Evolutionary conservation across 768 basidiomycete species (phyloP).

Genomic region (Macrocybe gigantea): DNA sequence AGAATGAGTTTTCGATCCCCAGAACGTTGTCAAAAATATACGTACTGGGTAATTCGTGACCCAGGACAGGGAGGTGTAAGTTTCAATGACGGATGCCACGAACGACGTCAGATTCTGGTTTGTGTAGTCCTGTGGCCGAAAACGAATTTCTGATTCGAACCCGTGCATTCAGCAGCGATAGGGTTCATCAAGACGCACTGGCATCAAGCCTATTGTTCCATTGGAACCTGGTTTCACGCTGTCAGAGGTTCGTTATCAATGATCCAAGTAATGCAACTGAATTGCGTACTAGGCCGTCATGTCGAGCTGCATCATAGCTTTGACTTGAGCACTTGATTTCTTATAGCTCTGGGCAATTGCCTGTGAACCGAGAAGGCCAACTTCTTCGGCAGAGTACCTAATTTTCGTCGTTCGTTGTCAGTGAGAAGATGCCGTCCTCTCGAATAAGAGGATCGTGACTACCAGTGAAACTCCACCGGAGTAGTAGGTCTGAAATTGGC

Average conservation of each 20-base stretch:
- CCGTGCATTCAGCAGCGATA: too few relatives aligned
- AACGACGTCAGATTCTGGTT: constrained; percentile 34
- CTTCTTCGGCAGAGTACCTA: constrained; percentile 34
- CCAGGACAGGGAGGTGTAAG: constrained; percentile 31
- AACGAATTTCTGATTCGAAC: too few relatives aligned
- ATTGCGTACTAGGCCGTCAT: constrained; percentile 30
- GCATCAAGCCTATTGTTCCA: constrained; percentile 33
- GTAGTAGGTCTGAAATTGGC: constrained; percentile 33
- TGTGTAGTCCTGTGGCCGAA: constrained; percentile 22
- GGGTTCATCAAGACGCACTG: too few relatives aligned
- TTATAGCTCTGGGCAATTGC: constrained; percentile 42
- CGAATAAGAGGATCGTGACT: constrained; percentile 2
- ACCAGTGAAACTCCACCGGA: constrained; percentile 46
- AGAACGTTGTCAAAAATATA: background rate
- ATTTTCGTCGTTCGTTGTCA: too few relatives aligned
- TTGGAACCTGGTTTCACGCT: constrained; percentile 43
- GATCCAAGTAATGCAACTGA: background rate
- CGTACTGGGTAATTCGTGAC: constrained; percentile 30
- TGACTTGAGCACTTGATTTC: constrained; percentile 30
- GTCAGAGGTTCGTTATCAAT: background rate
- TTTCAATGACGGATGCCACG: constrained; percentile 32
- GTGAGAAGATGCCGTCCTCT: too few relatives aligned
- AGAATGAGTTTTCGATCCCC: too few relatives aligned
- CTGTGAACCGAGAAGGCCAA: constrained; percentile 42
- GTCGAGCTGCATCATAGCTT: constrained; percentile 40